These are phyloP conservation scores for Malassezia psittaci DNA, from an alignment of 1,284 basidiomycete genomes.

Conservation along the genomic window DNA sequence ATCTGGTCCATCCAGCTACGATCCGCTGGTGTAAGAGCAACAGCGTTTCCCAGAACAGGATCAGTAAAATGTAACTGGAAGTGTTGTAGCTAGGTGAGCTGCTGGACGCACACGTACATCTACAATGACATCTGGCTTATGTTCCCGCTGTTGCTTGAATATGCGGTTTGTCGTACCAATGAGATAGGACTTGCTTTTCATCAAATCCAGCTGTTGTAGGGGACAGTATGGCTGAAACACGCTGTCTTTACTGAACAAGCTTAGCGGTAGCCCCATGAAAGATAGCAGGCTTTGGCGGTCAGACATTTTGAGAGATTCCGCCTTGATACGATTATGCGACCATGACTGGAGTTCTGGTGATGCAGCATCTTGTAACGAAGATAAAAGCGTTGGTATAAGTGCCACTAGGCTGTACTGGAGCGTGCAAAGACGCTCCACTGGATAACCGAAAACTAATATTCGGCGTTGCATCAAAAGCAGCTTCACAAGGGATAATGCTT, in stretches of 20 bases:
- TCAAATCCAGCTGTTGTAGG: constrained; percentile 83
- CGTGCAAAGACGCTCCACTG: constrained; percentile 88
- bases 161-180: constrained; percentile 85
- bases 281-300: constrained; percentile 82
- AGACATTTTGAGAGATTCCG: constrained; percentile 67
- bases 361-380: constrained; percentile 80
- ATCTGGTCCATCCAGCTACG: constrained; percentile 83
- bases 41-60: constrained; percentile 64
- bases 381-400: constrained; percentile 58
- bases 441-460: constrained; percentile 82
- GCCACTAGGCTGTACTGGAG: constrained; percentile 82
- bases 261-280: constrained; percentile 80
- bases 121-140: constrained; percentile 69
- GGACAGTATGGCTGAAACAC: constrained; percentile 98
- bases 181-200: constrained; percentile 71
- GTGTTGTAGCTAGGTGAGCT: constrained; percentile 24
- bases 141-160: constrained; percentile 81
- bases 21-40: constrained; percentile 77
- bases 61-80: constrained; percentile 52
- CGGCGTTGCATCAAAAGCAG: constrained; percentile 69
- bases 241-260: constrained; percentile 58
- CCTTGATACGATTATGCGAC: constrained; percentile 14
- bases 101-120: constrained; percentile 52
- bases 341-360: constrained; percentile 54
- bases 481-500: constrained; percentile 86